These are phyloP conservation scores for Penicillium expansum DNA, from an alignment of 2,329 filamentous ascomycete genomes.

Conservation along the genomic window DNA sequence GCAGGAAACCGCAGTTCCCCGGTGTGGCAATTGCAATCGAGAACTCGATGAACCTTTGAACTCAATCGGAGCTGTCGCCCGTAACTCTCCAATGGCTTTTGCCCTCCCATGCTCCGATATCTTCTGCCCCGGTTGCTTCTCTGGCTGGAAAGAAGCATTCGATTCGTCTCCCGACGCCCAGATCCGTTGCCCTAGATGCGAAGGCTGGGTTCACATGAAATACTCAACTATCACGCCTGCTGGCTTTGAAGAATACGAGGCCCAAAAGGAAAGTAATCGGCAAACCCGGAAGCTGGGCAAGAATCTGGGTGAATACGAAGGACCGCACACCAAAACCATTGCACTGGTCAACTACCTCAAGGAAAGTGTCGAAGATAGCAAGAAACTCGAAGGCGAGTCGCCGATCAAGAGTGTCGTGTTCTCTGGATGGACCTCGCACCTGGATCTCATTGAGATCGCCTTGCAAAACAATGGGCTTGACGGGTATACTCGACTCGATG, in stretches of 20 bases:
- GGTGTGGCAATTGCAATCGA: slow-evolving; percentile 67
- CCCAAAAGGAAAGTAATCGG: slow-evolving; percentile 55
- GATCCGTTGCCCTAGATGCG: slow-evolving; percentile 65
- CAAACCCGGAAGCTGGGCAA: slow-evolving; percentile 57
- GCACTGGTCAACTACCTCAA: slow-evolving; percentile 75
- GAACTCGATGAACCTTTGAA: slow-evolving; percentile 56
- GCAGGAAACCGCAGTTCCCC: slow-evolving; percentile 74
- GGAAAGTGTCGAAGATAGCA: slow-evolving; percentile 58
- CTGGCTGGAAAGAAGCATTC: slow-evolving; percentile 56
- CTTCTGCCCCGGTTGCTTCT: slow-evolving; percentile 72
- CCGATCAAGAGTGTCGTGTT: slow-evolving; percentile 94
- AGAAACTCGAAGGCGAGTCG: slow-evolving; percentile 56
- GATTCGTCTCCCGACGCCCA: slow-evolving; percentile 48
- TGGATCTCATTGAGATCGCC: slow-evolving; percentile 86
- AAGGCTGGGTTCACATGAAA: slow-evolving; percentile 59
- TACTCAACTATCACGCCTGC: slow-evolving; percentile 68
- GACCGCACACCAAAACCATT: slow-evolving; percentile 88
- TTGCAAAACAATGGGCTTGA: slow-evolving; percentile 57
- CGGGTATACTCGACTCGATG: slow-evolving; percentile 77
- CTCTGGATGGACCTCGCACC: slow-evolving; percentile 91
- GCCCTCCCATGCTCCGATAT: slow-evolving; percentile 88
- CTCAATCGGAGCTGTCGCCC: slow-evolving; percentile 53
- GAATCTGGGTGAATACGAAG: slow-evolving; percentile 66
- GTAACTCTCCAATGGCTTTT: slow-evolving; percentile 58
- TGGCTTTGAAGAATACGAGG: slow-evolving; percentile 48